phyloP scores from a whole-genome alignment of 805 yeast genomes.

The Metschnikowia henanensis region DNA sequence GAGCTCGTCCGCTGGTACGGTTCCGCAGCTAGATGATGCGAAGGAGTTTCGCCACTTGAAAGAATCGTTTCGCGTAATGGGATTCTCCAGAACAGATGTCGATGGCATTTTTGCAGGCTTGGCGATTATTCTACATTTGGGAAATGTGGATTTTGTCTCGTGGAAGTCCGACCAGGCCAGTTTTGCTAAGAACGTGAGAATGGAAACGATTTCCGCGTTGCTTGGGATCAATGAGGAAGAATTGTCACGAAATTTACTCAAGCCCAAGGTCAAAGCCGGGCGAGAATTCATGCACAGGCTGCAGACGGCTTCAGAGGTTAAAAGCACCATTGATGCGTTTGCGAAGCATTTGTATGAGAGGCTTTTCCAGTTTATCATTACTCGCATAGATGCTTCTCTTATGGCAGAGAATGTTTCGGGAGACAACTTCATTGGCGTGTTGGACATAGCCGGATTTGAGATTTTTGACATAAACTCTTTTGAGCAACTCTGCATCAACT shows the following conservation, averaged over 20 bases:
- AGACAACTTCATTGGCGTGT: slow-evolving; percentile 50
- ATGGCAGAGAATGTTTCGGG: slow-evolving; percentile 14
- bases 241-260: slow-evolving; percentile 57
- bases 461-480: slow-evolving; percentile 57
- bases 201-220: slow-evolving; percentile 53
- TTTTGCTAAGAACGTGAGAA: slow-evolving; percentile 50
- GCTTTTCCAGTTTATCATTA: slow-evolving; percentile 74
- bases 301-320: slow-evolving; percentile 76
- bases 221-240: slow-evolving; percentile 61
- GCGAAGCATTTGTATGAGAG: slow-evolving; percentile 86
- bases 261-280: slow-evolving; percentile 91
- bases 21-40: slow-evolving; percentile 77
- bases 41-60: slow-evolving; percentile 63
- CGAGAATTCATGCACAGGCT: slow-evolving; percentile 81
- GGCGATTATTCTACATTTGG: slow-evolving; percentile 79
- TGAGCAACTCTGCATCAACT: slow-evolving; percentile 61
- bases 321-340: slow-evolving; percentile 78
- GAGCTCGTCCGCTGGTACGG: slow-evolving; percentile 49
- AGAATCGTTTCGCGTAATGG: slow-evolving; percentile 72
- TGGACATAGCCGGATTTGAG: slow-evolving; percentile 65
- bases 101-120: slow-evolving; percentile 61
- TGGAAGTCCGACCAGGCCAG: slow-evolving; percentile 76
- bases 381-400: slow-evolving; percentile 69
- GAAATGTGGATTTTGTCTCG: slow-evolving; percentile 74
- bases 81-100: slow-evolving; percentile 57